Evolutionary conservation across 495 filamentous ascomycete genomes (phyloP), one percentile per base, ranked within the genome.

Genomic region (Elasticomyces elasticus): DNA sequence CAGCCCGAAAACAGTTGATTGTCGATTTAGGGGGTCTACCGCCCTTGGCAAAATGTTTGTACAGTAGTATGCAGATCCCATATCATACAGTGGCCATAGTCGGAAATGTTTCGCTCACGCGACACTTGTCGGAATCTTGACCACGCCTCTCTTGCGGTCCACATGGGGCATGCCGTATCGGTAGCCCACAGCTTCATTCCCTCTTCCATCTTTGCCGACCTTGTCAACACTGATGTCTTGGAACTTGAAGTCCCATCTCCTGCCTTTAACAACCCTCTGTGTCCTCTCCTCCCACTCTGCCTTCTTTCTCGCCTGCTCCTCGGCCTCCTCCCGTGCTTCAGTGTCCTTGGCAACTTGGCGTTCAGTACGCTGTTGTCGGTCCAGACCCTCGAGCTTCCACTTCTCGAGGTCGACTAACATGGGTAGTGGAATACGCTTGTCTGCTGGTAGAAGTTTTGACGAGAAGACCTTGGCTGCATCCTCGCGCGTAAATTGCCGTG

Each of bases 381-480:
- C 65, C 46, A 82, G 69, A 6, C 69, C 71, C 33, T 67, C 62
- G 22, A 66, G 23, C 43, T 69, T 55, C 49, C 79, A 77, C 51
- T 67, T 72, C 58, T 87, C 83, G 50, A 81, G 66, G 27, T 75
- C 64, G 19, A 95, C 74, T 38, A 97, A 73, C 62, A 95, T 85
- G 1, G 91, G 89, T 66, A 95, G 88, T 6, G 89, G 89, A 44
- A 97, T 86, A 63, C 87, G 84, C 43, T 81, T 72, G 59, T 98
- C 94, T 6, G 89, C 82, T 5, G 94, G 83, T 40, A 92, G 80
- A 37, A 97, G 79, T 15, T 76, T 77, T 48, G 74, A 65, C 35
- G 74, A 71, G 70, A 98, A 97, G 35, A 86, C 88, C 59, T 84
- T 82, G 33, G 85, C 94, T 7, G 92, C 94, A 66, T 97, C 91